Base-by-base conservation (phyloP, 768 basidiomycete species). In the Auricularia cornea region DNA sequence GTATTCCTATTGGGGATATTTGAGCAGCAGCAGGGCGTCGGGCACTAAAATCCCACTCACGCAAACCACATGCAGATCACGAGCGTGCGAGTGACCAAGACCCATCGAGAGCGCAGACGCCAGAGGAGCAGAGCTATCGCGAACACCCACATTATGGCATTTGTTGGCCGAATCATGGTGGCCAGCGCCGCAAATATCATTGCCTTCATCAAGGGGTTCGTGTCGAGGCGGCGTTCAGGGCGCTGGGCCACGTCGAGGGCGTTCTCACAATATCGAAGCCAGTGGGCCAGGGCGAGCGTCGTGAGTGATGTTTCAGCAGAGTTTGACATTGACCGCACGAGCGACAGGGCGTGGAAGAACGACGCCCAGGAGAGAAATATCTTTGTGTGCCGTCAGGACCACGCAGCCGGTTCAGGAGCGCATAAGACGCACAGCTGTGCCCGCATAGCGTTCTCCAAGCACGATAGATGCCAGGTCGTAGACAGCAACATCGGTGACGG, bases 261-360 rank as follows among this genome's bases (percentile, higher is more conserved):
- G 67, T 28, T 65, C 54, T 16, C 28, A 23, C 32, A 75, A 71
- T 0, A 77, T 26, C 28, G 6, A 6, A 57, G 94, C 74, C 90
- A 98, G 70, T 81, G 81, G 14, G 79, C 77, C 62, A 96, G 80
- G 1, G 94, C 95, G 48, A 89, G 74, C 0, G 86, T 86, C 0
- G 90, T 89, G 51, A 98, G 75, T 0, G 92, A 86, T 0, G 94
- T 94, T 71, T 99, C 97, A 30, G 95, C 76, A 14, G 94, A 95
- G 71, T 98, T 99, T 32, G 93, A 95, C 60, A 98, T 77, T 1
- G 94, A 91, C 38, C 97, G 83, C 3, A 94, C 89, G 29, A 97
- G 78, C 1, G 91, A 83, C 60, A 95, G 79, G 0, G 83, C 84
- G 74, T 98, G 84, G 77, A 98, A 98, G 70, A 96, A 84, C 3